phyloP scores from a whole-genome alignment of 306 rosid genomes.

The Vachellia pachyceras region DNA sequence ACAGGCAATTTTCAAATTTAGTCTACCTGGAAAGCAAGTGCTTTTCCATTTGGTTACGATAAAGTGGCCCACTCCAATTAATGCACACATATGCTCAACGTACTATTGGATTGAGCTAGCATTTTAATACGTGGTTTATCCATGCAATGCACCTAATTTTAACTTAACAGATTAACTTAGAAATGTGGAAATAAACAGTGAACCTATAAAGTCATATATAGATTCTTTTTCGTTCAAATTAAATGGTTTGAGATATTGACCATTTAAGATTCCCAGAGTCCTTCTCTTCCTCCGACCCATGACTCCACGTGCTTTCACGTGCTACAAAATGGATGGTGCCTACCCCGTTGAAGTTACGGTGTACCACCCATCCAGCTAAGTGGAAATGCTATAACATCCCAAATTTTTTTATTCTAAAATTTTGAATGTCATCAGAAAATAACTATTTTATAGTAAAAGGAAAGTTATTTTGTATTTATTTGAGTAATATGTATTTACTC shows the following conservation, averaged over 20 bases:
- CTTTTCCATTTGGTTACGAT: conserved; percentile 7
- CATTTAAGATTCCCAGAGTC: neutral
- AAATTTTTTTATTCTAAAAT: no score
- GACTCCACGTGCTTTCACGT: conserved; percentile 16
- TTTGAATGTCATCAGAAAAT: no score
- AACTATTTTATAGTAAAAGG: no score
- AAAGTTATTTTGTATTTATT: no score
- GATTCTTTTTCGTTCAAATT: neutral
- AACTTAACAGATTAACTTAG: neutral
- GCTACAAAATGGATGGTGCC: neutral
- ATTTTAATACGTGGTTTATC: neutral
- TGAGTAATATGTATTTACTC: no score
- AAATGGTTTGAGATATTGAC: neutral
- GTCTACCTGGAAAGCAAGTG: neutral
- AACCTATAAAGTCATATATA: neutral
- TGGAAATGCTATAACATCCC: no score
- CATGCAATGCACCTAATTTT: neutral
- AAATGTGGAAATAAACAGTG: neutral
- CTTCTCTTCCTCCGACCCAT: neutral
- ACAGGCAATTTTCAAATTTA: neutral
- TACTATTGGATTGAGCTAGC: neutral
- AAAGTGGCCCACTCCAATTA: neutral
- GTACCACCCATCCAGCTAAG: neutral
- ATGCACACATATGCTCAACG: neutral
- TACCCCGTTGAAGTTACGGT: neutral